phyloP scores from a whole-genome alignment of 495 filamentous ascomycete species.

The Aspergillus homomorphus region DNA sequence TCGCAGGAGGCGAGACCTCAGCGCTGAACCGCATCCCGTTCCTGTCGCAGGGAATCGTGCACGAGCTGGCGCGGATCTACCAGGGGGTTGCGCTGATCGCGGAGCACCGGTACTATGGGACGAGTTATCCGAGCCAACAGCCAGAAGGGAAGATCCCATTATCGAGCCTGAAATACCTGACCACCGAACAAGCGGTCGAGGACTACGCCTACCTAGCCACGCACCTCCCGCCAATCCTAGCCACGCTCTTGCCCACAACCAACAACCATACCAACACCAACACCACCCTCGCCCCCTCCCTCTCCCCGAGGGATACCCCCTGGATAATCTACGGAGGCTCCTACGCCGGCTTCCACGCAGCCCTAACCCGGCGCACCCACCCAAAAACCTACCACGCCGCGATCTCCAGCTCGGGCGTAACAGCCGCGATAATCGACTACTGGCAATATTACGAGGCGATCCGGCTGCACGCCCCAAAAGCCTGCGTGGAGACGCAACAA shows the following conservation, averaged over 20 bases:
- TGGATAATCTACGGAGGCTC: conserved; percentile 73
- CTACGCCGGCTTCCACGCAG: no score
- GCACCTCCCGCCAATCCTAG: conserved; percentile 53
- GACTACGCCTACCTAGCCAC: conserved; percentile 70
- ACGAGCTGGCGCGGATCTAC: conserved; percentile 59
- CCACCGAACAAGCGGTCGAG: conserved; percentile 70
- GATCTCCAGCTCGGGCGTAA: conserved; percentile 69
- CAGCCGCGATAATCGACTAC: conserved; percentile 66
- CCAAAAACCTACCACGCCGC: conserved; percentile 67
- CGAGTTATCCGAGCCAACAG: conserved; percentile 46
- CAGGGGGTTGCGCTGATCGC: conserved; percentile 69
- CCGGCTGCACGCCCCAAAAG: conserved; percentile 50
- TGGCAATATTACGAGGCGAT: conserved; percentile 70
- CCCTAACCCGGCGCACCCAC: conserved; percentile 66
- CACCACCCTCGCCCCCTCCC: conserved; percentile 48
- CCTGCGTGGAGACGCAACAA: conserved; percentile 55
- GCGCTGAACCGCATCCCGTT: conserved; percentile 56
- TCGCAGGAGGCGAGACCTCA: conserved; percentile 62
- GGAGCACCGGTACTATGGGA: conserved; percentile 74
- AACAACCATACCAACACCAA: no score
- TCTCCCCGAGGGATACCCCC: conserved; percentile 31
- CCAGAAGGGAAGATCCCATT: conserved; percentile 55
- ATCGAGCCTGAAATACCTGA: conserved; percentile 35
- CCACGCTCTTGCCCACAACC: conserved; percentile 60
- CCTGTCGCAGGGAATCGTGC: conserved; percentile 67